phyloP scores from a whole-genome alignment of 192 early-diverging fungal species.

The Umbelopsis sp. region DNA sequence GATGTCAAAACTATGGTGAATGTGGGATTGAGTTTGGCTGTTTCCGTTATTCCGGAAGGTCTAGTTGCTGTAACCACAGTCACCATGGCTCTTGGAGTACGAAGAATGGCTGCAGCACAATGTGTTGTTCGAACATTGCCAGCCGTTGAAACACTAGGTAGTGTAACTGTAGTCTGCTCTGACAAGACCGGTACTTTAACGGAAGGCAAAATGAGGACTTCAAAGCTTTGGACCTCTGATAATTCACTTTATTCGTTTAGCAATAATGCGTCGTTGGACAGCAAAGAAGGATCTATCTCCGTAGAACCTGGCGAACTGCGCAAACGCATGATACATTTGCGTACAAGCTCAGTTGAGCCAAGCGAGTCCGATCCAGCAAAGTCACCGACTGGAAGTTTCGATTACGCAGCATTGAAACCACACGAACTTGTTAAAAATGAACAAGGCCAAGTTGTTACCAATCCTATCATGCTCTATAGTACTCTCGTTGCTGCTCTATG shows the following conservation, averaged over 20 bases:
- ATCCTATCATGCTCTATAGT: slow-evolving; percentile 1
- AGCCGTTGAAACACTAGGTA: slow-evolving; percentile 94
- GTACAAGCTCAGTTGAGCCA: slow-evolving; percentile 35
- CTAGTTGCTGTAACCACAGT: slow-evolving; percentile 94
- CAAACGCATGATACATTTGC: slow-evolving; percentile 33
- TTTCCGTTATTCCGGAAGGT: slow-evolving; percentile 97
- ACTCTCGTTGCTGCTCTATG: slow-evolving; percentile 75
- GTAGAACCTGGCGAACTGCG: slow-evolving; percentile 29
- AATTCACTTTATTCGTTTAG: slow-evolving; percentile 65
- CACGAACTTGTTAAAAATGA: slow-evolving; percentile 49
- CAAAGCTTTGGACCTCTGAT: slow-evolving; percentile 79
- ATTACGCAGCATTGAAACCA: slow-evolving; percentile 26
- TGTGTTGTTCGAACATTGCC: slow-evolving; percentile 91
- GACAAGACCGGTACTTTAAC: slow-evolving; percentile 91
- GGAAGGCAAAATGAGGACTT: slow-evolving; percentile 94
- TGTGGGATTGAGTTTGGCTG: slow-evolving; percentile 86
- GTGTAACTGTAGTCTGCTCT: slow-evolving; percentile 95
- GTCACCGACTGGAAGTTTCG: neutral
- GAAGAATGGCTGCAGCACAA: slow-evolving; percentile 79
- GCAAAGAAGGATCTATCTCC: slow-evolving; percentile 48
- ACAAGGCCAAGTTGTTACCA: neutral
- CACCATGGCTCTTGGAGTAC: slow-evolving; percentile 94
- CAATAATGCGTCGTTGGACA: slow-evolving; percentile 57
- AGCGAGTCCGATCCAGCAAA: neutral
- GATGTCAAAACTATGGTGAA: slow-evolving; percentile 71